These are phyloP conservation scores for Talaromyces sp. DNA, from an alignment of 2,329 filamentous ascomycete species.

Conservation along the genomic window DNA sequence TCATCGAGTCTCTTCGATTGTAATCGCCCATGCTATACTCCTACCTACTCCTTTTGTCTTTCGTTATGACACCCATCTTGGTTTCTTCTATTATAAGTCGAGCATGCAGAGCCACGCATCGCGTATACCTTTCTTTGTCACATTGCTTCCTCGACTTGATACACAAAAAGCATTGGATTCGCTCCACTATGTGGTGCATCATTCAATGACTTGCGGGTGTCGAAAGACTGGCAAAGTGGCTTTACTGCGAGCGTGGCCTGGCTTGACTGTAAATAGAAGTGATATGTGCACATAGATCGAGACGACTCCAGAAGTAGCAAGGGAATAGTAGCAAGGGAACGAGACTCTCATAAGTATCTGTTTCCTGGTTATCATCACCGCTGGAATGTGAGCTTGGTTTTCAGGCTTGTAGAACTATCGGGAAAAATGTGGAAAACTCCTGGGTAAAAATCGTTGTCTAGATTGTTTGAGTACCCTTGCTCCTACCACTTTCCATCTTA, in stretches of 20 bases:
- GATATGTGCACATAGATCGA: background rate
- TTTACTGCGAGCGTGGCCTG: slow-evolving; percentile 1
- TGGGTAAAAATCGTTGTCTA: slow-evolving; percentile 2
- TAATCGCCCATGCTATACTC: background rate
- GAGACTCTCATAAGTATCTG: slow-evolving; percentile 43
- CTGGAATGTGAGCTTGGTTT: slow-evolving; percentile 22
- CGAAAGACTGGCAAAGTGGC: background rate
- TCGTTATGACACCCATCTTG: background rate
- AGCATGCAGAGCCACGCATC: background rate
- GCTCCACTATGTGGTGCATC: slow-evolving; percentile 17
- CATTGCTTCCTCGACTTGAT: background rate
- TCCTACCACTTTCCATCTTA: slow-evolving; percentile 67
- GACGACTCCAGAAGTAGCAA: background rate
- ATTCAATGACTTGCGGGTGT: background rate
- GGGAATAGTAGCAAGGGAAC: background rate
- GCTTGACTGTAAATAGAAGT: slow-evolving; percentile 18
- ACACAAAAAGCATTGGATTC: background rate
- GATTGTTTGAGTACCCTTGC: slow-evolving; percentile 60
- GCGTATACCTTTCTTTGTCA: background rate
- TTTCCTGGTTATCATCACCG: slow-evolving; percentile 40
- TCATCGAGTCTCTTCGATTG: slow-evolving; percentile 19
- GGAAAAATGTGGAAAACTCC: background rate
- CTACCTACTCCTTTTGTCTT: background rate
- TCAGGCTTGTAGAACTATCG: background rate
- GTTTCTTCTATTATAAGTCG: background rate